These are phyloP conservation scores for Lathyrus oleraceus DNA, from an alignment of 306 rosid species.

Conservation along the genomic window DNA sequence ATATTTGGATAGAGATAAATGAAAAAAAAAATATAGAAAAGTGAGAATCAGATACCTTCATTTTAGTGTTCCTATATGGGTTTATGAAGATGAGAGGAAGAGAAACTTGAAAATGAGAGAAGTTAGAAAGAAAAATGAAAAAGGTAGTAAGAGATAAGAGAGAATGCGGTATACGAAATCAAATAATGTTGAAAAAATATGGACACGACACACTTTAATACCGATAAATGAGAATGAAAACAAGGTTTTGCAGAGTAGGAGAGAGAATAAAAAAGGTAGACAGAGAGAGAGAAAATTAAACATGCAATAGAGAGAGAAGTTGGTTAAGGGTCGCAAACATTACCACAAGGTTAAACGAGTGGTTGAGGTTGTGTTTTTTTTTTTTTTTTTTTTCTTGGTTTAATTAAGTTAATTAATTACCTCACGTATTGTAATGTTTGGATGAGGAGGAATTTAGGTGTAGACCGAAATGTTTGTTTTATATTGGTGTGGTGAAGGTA, in stretches of 20 bases:
- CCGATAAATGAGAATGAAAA: slow-evolving; percentile 68
- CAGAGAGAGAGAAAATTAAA: slow-evolving; percentile 26
- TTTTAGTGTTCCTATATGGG: slow-evolving; percentile 28
- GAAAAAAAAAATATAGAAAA: slow-evolving; percentile 29
- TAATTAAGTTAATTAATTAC: background rate
- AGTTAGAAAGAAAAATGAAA: background rate
- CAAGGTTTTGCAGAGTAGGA: slow-evolving; percentile 74
- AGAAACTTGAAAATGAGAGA: slow-evolving; percentile 7
- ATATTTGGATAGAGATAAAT: background rate
- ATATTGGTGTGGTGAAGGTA: background rate
- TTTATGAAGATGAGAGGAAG: slow-evolving; percentile 32
- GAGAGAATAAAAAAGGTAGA: slow-evolving; percentile 49
- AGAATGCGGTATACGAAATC: slow-evolving; percentile 41
- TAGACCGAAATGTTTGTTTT: background rate
- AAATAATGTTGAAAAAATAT: slow-evolving; percentile 48
- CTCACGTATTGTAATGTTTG: background rate
- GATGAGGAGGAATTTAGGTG: background rate
- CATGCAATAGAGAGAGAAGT: background rate
- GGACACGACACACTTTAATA: slow-evolving; percentile 35
- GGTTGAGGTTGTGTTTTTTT: background rate
- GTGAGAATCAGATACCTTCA: slow-evolving; percentile 69
- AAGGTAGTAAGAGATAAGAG: background rate
- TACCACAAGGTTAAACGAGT: slow-evolving; percentile 4
- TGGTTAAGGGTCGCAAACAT: background rate
- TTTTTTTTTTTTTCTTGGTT: background rate